Evolutionary conservation across 768 basidiomycete genomes (phyloP), one percentile per base, ranked within the genome.

Genomic region (Suillus hirtellus): DNA sequence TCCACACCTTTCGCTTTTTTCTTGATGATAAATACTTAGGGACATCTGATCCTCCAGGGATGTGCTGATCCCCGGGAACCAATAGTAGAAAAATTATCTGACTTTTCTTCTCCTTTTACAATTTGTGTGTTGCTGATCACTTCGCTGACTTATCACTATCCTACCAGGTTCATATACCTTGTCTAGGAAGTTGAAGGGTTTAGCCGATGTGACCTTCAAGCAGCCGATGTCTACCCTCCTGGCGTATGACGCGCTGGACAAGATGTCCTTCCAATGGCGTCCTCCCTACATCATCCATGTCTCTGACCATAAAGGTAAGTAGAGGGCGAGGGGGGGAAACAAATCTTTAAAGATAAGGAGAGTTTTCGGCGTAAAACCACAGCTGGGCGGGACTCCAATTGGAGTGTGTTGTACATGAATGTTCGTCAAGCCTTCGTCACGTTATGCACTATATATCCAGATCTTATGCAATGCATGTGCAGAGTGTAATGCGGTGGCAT

Each of bases 351-450:
- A 63, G 86, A 87, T 60, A 84, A 84, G 59, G 72, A 75, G 38
- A 76, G 81, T 21, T 81, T 81, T 38, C 87, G 89, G 71, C 81
- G 86, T 63, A 95, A 89, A 73, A 80, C 84, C 11, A 77, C 72
- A 42, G 88, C 90, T 17, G 88, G 89, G 38, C 88, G 88, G 66
- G 90, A 90, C 61, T 95, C 95, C 72, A 94, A 93, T 74, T 96
- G 94, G 95, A 87, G 89, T 59, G 90, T 95, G 83, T 73, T 98
- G 63, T 99, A 95, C 72, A 95, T 98, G 93, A 99, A 98, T 81
- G 96, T 97, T 80, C 76, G 93, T 89, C 50, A 27, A 53, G 59
- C 61, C 53, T 56, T 67, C 61, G 55, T 59, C 46, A 65, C 70
- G 60, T 71, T 62, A 60, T 62, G 35, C 53, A 62, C 42, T 52